These are phyloP conservation scores for Amniculicola lignicola DNA, from an alignment of 495 filamentous ascomycete species.

Conservation along the genomic window DNA sequence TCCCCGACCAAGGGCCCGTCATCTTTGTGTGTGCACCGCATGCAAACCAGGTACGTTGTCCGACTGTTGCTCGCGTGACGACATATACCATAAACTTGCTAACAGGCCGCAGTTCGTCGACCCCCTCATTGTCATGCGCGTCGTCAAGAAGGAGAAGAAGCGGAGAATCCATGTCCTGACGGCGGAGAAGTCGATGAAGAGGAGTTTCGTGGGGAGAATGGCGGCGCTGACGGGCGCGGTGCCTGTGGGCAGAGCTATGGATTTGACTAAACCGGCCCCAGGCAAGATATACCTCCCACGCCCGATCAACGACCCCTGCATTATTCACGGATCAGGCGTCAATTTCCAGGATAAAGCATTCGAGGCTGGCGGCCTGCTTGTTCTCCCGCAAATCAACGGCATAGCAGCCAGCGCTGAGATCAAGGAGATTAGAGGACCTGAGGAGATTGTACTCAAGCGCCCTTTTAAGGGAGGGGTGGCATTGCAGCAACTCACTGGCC, in stretches of 20 bases:
- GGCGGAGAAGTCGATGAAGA: slow-evolving; percentile 86
- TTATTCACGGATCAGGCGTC: slow-evolving; percentile 81
- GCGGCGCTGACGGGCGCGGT: slow-evolving; percentile 79
- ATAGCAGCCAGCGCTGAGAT: slow-evolving; percentile 76
- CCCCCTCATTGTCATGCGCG: slow-evolving; percentile 87
- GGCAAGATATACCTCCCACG: slow-evolving; percentile 92
- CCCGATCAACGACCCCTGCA: slow-evolving; percentile 75
- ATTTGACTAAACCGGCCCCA: slow-evolving; percentile 72
- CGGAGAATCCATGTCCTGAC: slow-evolving; percentile 89
- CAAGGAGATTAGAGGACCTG: slow-evolving; percentile 69
- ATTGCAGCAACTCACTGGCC: slow-evolving; percentile 73
- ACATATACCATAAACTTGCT: background rate
- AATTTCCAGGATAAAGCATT: slow-evolving; percentile 73
- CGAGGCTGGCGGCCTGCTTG: slow-evolving; percentile 76
- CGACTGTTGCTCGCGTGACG: background rate
- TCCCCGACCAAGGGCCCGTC: slow-evolving; percentile 80
- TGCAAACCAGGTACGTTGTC: slow-evolving; percentile 86
- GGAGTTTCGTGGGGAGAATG: slow-evolving; percentile 79
- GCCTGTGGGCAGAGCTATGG: slow-evolving; percentile 84
- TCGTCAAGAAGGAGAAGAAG: slow-evolving; percentile 76
- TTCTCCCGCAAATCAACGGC: slow-evolving; percentile 79
- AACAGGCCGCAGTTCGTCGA: slow-evolving; percentile 72
- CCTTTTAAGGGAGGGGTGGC: slow-evolving; percentile 70
- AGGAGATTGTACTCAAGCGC: slow-evolving; percentile 83
- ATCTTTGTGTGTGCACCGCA: slow-evolving; percentile 98